Evolutionary conservation across 805 yeast species (phyloP), one percentile per base, ranked within the genome.

Genomic region (Nakazawaea wyomingensis): DNA sequence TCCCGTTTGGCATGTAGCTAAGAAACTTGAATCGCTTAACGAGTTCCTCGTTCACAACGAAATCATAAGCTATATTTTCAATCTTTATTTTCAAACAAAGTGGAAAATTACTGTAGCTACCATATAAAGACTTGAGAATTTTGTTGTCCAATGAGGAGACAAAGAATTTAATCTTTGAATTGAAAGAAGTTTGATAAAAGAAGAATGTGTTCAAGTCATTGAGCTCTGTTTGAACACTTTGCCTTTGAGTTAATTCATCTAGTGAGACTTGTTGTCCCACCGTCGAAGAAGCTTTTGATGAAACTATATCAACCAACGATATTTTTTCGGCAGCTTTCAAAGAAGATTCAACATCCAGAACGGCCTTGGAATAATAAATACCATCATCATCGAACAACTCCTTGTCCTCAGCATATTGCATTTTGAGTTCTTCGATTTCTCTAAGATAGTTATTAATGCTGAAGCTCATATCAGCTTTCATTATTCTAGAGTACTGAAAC

Each of bases 1-100:
- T 83, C 1, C 97, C 97, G 22, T 77, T 58, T 0, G 99, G 97
- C 18, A 89, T 62, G 60, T 91, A 91, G 1, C 85, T 72, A 44
- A 93, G 62, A 58, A 85, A 88, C 59, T 88, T 90, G 57, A 72
- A 72, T 50, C 80, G 77, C 40, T 75, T 73, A 2, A 76, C 53
- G 54, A 83, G 50, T 3, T 77, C 78, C 13, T 76, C 80, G 0
- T 82, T 74, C 2, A 82, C 74, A 17, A 83, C 68, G 19, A 75
- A 75, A 29, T 85, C 95, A 54, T 74, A 74, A 37, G 68, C 73
- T 30, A 91, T 75, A 56, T 81, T 82, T 51, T 87, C 96, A 5
- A 90, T 73, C 31, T 70, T 74, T 8, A 78, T 74, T 4, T 73
- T 61, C 8, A 91, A 56, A 1, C 75, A 64, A 4, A 82, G 57